Base-by-base conservation (phyloP, 2,329 filamentous ascomycete genomes). In the Chalaropsis ovoidea region DNA sequence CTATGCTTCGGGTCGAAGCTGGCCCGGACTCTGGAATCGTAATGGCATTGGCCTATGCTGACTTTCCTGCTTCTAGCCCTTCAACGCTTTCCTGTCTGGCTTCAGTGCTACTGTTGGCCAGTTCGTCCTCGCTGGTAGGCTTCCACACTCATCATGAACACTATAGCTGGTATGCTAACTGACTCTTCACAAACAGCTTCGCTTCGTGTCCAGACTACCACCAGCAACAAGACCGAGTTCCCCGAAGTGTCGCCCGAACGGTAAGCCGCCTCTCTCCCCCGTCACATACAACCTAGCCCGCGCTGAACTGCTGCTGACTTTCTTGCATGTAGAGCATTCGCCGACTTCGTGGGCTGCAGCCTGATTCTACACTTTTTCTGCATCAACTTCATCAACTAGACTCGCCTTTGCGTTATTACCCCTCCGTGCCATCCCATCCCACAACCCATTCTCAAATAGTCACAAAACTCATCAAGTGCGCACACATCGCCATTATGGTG, bases 301-400 rank as follows among this genome's bases (percentile, higher is more conserved):
- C n/a, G 13, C 45, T 3, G 13, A 47, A 31, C 27, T 35, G 24
- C 49, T 19, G 24, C 49, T 31, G 31, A 62, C 56, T 43, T 27
- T 60, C 27, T 22, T n/a, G 45, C 17, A 1, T 42, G n/a, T 70
- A 95, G 91, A 75, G 93, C 94, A 47, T 99, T 99, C 76, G 92
- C 94, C 73, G 94, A 99, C 78, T 99, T 88, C 74, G 82, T 99
- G 68, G 90, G 96, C 71, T 94, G 93, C 75, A 96, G 92, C 76
- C 76, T 99, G 75, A 90, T 97, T 74, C 79, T 97, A 75, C 94
- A 99, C 80, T 96, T 97, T 79, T 99, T 99, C 82, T 96, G 92
- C 78, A 86, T 97, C 75, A 99, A 99, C 82, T 99, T 99, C 77
- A 97, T 99, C 80, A 99, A 99, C 82, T 99, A 81, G 80, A 70